Conservation (phyloP, 805 yeast genomes). For the Vanderwaltozyma tropicalis region DNA sequence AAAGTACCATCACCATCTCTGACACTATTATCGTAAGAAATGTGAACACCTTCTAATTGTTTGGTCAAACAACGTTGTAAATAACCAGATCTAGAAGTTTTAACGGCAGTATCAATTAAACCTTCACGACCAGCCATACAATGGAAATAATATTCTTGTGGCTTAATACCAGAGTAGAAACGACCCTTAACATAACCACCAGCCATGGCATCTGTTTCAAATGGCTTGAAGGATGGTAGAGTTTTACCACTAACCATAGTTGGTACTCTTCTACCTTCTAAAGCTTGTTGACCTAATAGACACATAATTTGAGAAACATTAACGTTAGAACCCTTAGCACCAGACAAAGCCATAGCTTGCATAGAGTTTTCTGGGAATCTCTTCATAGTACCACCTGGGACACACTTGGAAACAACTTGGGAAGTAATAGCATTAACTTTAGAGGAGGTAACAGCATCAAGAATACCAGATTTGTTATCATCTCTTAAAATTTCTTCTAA, state of each 20-base stretch:
- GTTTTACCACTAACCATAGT: conserved; percentile 98
- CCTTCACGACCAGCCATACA: conserved; percentile 99
- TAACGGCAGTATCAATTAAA: conserved; percentile 97
- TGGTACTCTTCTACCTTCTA: conserved; percentile 98
- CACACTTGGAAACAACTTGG: conserved; percentile 88
- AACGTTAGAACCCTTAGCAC: conserved; percentile 98
- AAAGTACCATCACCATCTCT: conserved; percentile 92
- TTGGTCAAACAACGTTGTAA: conserved; percentile 96
- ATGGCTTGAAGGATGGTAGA: conserved; percentile 90
- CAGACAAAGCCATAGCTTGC: conserved; percentile 99
- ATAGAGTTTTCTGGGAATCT: conserved; percentile 90
- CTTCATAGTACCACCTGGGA: conserved; percentile 94
- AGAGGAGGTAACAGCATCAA: conserved; percentile 92
- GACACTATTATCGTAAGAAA: conserved; percentile 87
- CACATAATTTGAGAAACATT: conserved; percentile 99
- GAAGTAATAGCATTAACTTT: conserved; percentile 88
- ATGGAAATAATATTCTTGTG: conserved; percentile 98
- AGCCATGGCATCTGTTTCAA: conserved; percentile 93
- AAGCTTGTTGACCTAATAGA: conserved; percentile 95
- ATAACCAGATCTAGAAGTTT: conserved; percentile 96
- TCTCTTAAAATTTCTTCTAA: conserved; percentile 93
- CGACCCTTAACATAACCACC: conserved; percentile 98
- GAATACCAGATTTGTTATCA: conserved; percentile 78
- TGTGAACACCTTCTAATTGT: conserved; percentile 94
- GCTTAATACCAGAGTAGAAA: conserved; percentile 94